Evolutionary conservation across 441 rosid genomes (phyloP), one percentile per base, ranked within the genome.

Genomic region (Macaranga tanarius): DNA sequence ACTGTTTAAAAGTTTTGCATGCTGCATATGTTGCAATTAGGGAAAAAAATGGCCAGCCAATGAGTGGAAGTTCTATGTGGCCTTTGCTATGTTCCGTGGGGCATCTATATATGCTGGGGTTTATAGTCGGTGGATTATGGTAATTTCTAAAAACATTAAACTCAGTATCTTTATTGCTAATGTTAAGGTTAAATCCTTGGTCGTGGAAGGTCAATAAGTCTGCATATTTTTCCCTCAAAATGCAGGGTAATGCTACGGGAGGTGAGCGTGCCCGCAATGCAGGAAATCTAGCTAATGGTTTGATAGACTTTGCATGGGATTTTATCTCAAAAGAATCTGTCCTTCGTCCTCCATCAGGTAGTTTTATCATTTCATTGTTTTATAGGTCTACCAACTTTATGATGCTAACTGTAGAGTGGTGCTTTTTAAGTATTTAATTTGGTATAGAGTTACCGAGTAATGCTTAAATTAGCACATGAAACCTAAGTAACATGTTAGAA

Each of bases 191-290:
- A 28, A 72, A 57, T 45, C 62, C 38, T 69, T 59, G 48, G 47
- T 61, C 51, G 3, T 72, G 38, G 61, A 74, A 66, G 45, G 50
- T 56, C n/a, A 64, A 48, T 73, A n/a, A 47, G 51, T 34, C 7
- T 4, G 6, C 38, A 23, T 50, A 64, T 23, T 61, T 40, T 73
- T 74, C 73, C 15, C 38, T 38, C 66, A 28, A 66, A 55, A 63
- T 82, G 74, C 80, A 95, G 99, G 99, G 99, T 68, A 92, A 93
- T 86, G 98, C 99, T 64, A 82, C 98, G 9, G 99, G 93, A 31
- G 98, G 97, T 83, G 90, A 86, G 71, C 93, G 92, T 72, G 99
- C 99, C 13, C 83, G 68, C 31, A 65, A 85, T 76, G 76, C 84
- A 19, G 98, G 95, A 69, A 57, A 19, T 74, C 86, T 77, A 62